phyloP scores from a whole-genome alignment of 805 yeast species.

The Metschnikowia aberdeeniae region DNA sequence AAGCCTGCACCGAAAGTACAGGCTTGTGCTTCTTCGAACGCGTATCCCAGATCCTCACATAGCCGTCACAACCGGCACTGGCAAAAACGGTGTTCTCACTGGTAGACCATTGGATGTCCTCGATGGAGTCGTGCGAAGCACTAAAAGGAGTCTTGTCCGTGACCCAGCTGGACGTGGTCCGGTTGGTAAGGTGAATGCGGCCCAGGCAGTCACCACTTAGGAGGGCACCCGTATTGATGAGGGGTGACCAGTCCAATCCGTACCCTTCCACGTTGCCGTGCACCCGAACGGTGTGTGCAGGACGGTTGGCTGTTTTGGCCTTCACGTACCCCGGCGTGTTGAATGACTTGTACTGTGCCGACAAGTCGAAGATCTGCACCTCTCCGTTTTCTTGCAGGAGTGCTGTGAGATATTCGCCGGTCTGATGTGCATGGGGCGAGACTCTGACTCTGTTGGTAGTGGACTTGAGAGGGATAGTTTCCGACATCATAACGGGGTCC shows the following conservation, averaged over 20 bases:
- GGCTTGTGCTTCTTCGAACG: slow-evolving; percentile 90
- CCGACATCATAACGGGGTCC: slow-evolving; percentile 87
- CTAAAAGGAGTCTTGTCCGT: slow-evolving; percentile 81
- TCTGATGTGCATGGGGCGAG: slow-evolving; percentile 66
- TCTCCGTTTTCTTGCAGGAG: slow-evolving; percentile 89
- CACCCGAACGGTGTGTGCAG: slow-evolving; percentile 71
- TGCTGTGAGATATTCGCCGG: slow-evolving; percentile 84
- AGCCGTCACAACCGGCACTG: slow-evolving; percentile 90
- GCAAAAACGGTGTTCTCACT: slow-evolving; percentile 92
- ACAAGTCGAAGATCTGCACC: slow-evolving; percentile 76
- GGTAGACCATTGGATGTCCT: slow-evolving; percentile 95
- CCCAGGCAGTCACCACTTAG: slow-evolving; percentile 90
- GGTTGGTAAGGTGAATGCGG: slow-evolving; percentile 68
- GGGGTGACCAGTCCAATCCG: slow-evolving; percentile 95
- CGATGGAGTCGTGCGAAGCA: slow-evolving; percentile 73
- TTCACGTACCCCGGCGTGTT: slow-evolving; percentile 83
- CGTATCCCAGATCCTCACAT: slow-evolving; percentile 93
- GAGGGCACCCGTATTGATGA: slow-evolving; percentile 71
- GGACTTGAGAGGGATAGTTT: slow-evolving; percentile 67
- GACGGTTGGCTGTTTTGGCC: slow-evolving; percentile 73
- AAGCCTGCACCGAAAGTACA: slow-evolving; percentile 78
- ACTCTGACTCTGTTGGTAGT: slow-evolving; percentile 89
- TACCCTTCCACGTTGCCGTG: slow-evolving; percentile 98
- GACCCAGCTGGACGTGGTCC: slow-evolving; percentile 75
- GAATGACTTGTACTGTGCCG: slow-evolving; percentile 75